Evolutionary conservation across 2,329 filamentous ascomycete genomes (phyloP), one percentile per base, ranked within the genome.

Genomic region (Biscogniauxia marginata): DNA sequence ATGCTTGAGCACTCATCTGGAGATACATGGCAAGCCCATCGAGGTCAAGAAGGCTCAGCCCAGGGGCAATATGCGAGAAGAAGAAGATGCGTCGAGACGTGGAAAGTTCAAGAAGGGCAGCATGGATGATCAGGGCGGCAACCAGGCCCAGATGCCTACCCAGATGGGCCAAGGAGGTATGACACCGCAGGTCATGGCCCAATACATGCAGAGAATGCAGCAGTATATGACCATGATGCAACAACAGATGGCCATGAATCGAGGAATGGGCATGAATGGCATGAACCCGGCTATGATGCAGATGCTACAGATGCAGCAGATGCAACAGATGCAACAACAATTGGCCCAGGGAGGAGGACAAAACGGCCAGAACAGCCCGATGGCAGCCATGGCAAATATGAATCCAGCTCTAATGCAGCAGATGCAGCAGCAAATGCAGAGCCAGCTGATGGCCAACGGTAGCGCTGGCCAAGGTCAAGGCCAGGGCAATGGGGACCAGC

Each of bases 31-130:
- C 57, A 99, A 99, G 77, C 87, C 90, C 2, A 98, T 99, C 65
- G 95, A 99, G 73, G 95, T 99, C 53, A 99, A 99, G 80, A 96
- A 96, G 68, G 95, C 95, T 1, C 93, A 99, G 70, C 95, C 95
- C 5, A 84, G 95, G 58, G 93, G 95, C 65, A 98, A 98, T 71
- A 86, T 98, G 72, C 87, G 91, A 54, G 93, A 97, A 64, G 92
- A 96, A 55, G 92, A 96, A 58, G 89, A 91, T 61, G 81, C 84
- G n/a, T 79, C 78, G 21, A 78, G 84, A 63, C 85, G 84, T 49
- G 79, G 76, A 54, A 84, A 84, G 65, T 87, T 87, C 68, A 78
- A 81, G 61, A 85, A 85, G 68, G 76, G 75, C 46, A 75, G 77
- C 46, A 75, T 77, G 45, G 77, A 79, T 13, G 73, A 77, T 44